Percentiles rank a stretch among this genome's conserved stretches.
These are phyloP conservation scores for Bassia scoparia DNA, from an alignment of 148 eudicot species.

Conservation along the genomic window DNA sequence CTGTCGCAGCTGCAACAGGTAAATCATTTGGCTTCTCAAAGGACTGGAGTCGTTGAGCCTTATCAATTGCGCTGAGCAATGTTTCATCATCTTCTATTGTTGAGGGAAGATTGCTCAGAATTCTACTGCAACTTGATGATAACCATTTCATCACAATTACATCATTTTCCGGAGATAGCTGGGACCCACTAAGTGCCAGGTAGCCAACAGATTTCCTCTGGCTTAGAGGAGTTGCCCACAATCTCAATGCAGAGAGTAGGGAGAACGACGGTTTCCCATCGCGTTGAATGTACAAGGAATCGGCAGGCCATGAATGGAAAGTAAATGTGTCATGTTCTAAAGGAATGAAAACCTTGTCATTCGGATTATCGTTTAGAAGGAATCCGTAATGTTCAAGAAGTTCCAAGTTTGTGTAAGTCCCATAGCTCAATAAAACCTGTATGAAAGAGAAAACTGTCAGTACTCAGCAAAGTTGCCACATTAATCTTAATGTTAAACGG, in stretches of 20 bases:
- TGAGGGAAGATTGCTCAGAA: slow-evolving; percentile 46
- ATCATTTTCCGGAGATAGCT: slow-evolving; percentile 63
- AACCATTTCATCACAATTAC: slow-evolving; percentile 55
- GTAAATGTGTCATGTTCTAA: slow-evolving; percentile 50
- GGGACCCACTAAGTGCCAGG: slow-evolving; percentile 58
- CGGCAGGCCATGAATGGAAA: slow-evolving; percentile 65
- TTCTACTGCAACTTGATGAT: slow-evolving; percentile 36
- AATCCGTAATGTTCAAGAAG: slow-evolving; percentile 99
- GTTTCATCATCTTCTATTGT: slow-evolving; percentile 57
- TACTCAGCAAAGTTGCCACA: not conserved
- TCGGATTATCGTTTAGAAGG: slow-evolving; percentile 60
- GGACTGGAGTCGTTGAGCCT: slow-evolving; percentile 32
- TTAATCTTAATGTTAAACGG: not conserved
- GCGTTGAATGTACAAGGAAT: slow-evolving; percentile 64
- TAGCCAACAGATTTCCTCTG: slow-evolving; percentile 54
- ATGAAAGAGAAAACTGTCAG: not conserved
- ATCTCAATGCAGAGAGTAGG: slow-evolving; percentile 57
- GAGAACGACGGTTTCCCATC: slow-evolving; percentile 79
- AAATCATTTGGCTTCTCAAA: slow-evolving; percentile 22
- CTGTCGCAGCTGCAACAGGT: slow-evolving; percentile 28
- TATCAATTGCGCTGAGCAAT: slow-evolving; percentile 39
- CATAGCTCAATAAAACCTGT: slow-evolving; percentile 93
- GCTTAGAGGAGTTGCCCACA: slow-evolving; percentile 71
- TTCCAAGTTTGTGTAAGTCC: slow-evolving; percentile 92
- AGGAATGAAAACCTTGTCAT: slow-evolving; percentile 73